Conservation (phyloP, 345 rosid species). For the Aquilaria sinensis region DNA sequence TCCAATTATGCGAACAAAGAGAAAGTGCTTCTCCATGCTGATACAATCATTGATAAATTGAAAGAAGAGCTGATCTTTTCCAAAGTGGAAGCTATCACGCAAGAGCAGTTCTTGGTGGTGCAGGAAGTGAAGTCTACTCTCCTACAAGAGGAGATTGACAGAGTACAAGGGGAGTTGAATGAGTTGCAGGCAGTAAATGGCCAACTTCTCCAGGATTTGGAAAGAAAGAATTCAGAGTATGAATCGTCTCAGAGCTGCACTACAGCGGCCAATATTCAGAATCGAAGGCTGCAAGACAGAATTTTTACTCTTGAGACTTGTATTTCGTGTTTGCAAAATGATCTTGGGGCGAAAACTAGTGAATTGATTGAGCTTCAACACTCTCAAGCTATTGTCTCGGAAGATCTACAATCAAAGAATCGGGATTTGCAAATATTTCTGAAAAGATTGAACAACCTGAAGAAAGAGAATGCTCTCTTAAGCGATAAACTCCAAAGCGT, state of each 20-base stretch:
- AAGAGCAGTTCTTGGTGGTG: slow-evolving; percentile 32
- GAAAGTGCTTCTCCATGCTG: slow-evolving; percentile 25
- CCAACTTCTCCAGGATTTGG: slow-evolving; percentile 41
- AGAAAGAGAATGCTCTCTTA: slow-evolving; percentile 36
- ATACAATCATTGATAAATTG: slow-evolving; percentile 41
- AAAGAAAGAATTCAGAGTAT: slow-evolving; percentile 33
- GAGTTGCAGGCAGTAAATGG: slow-evolving; percentile 30
- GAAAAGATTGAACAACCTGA: slow-evolving; percentile 26
- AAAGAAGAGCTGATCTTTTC: slow-evolving; percentile 38
- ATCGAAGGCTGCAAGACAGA: slow-evolving; percentile 34
- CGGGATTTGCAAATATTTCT: slow-evolving; percentile 34
- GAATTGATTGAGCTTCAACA: slow-evolving; percentile 42
- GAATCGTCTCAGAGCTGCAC: slow-evolving; percentile 26
- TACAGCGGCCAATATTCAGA: slow-evolving; percentile 24
- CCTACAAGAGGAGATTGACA: slow-evolving; percentile 32
- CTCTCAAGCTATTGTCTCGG: slow-evolving; percentile 33
- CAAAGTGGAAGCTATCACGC: slow-evolving; percentile 44
- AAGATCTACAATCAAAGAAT: slow-evolving; percentile 36
- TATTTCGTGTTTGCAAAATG: slow-evolving; percentile 41
- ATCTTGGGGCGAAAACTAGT: slow-evolving; percentile 40
- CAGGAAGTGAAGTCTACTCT: slow-evolving; percentile 27
- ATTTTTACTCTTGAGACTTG: slow-evolving; percentile 39
- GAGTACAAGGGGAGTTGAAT: slow-evolving; percentile 22
- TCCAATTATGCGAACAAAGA: slow-evolving; percentile 23
- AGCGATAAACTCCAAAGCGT: slow-evolving; percentile 22